phyloP scores from a whole-genome alignment of 2,329 filamentous ascomycete genomes.

The Fusarium equiseti region DNA sequence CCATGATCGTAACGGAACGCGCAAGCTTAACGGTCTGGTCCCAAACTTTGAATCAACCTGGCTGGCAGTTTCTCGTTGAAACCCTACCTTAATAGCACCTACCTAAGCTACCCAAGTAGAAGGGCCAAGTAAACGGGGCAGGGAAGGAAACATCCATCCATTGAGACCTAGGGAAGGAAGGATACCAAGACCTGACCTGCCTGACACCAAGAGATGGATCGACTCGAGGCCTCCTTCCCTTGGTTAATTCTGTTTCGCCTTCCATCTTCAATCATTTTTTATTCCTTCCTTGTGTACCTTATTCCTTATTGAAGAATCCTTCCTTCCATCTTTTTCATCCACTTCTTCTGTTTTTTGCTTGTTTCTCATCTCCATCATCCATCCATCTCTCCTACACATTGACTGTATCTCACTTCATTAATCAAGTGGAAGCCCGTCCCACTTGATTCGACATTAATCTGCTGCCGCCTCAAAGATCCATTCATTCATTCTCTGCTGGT shows the following conservation, averaged over 20 bases:
- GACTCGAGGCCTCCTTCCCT: conserved; percentile 35
- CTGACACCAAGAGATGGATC: conserved; percentile 22
- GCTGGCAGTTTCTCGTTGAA: conserved; percentile 34
- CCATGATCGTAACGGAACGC: conserved; percentile 7
- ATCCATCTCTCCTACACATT: conserved; percentile 1
- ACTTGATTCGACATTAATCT: conserved; percentile 20
- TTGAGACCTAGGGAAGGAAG: not conserved
- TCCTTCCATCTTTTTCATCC: conserved; percentile 6
- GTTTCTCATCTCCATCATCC: not conserved
- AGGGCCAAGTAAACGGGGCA: conserved; percentile 1
- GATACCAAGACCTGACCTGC: conserved; percentile 20
- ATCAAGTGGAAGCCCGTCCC: conserved; percentile 10
- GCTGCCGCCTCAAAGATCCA: conserved; percentile 2
- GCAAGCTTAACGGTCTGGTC: conserved; percentile 34
- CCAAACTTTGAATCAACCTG: conserved; percentile 17
- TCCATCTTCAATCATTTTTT: conserved; percentile 5
- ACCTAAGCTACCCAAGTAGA: not conserved
- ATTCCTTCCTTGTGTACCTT: conserved; percentile 17
- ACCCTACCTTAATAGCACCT: conserved; percentile 13
- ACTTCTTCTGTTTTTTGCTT: conserved; percentile 3
- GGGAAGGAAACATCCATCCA: conserved; percentile 11
- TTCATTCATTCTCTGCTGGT: conserved; percentile 28
- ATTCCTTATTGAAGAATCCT: not conserved
- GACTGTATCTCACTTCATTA: conserved; percentile 18
- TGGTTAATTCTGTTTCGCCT: conserved; percentile 13